Evolutionary conservation across 768 basidiomycete genomes (phyloP), one percentile per base, ranked within the genome.

Genomic region (Xerocomellus dryophilus): DNA sequence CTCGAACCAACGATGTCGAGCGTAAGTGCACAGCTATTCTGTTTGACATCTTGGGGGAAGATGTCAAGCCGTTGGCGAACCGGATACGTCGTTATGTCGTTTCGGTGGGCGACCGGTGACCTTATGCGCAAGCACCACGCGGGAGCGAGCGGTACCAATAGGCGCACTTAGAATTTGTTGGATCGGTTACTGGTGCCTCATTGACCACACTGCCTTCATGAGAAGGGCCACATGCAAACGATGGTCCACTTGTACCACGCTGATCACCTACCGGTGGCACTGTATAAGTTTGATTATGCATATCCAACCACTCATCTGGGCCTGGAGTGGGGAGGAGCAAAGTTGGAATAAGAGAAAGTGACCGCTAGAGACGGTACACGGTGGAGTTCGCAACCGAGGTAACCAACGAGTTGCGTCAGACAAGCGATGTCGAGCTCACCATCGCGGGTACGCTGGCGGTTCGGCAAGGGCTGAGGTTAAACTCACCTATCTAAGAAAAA

Each of bases 371-470:
- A 17, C 21, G n/a, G 6, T 7, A 3, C 9, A 27, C 27, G 36
- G n/a, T 15, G 18, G 18, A 25, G 12, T 23, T 29, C 7, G 36
- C 54, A 54, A 40, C 50, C 42, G 44, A 54, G 25, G 7, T 34
- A 15, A 36, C 38, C 31, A 48, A 34, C 17, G 45, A 43, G 44
- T 11, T 6, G 39, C 40, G 49, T 45, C 42, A 51, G 49, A 47
- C 52, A 62, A 56, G 61, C 58, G 61, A 48, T 27, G 58, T 61
- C 54, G 42, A 36, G 40, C 12, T 36, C 38, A n/a, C 51, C 43
- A 14, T 25, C 31, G 11, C 51, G 53, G 51, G 57, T 36, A 55
- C 57, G 10, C 31, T 23, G 2, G n/a, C n/a, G n/a, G 21, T 43
- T 45, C 18, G 50, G 31, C 17, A 46, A 31, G 38, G 17, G 31